Conservation (phyloP, 2,329 filamentous ascomycete species). For the Triangularia setosa region DNA sequence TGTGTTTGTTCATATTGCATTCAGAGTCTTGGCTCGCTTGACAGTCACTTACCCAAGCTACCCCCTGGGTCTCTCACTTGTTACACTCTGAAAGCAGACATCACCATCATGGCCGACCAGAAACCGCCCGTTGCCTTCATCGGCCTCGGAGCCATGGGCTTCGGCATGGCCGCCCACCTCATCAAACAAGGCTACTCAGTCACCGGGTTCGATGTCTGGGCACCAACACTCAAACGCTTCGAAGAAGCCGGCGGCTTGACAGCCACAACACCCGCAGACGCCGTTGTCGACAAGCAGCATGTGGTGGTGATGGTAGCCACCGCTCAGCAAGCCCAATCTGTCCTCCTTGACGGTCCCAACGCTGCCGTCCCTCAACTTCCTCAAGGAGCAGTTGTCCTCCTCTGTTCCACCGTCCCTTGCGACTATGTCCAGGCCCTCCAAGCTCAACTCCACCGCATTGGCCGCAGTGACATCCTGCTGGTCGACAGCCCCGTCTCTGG, state of each 20-base stretch:
- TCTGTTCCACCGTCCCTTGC: slow-evolving; percentile 69
- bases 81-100: background rate
- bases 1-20: background rate
- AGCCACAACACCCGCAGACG: slow-evolving; percentile 56
- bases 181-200: slow-evolving; percentile 63
- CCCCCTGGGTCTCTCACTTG: background rate
- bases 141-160: slow-evolving; percentile 77
- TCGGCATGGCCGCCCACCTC: slow-evolving; percentile 75
- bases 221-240: slow-evolving; percentile 63
- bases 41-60: background rate
- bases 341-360: slow-evolving; percentile 57
- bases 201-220: slow-evolving; percentile 68
- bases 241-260: slow-evolving; percentile 56
- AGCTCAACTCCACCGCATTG: slow-evolving; percentile 49
- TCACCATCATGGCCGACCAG: slow-evolving; percentile 27
- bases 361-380: slow-evolving; percentile 50
- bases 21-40: background rate
- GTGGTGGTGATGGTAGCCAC: slow-evolving; percentile 76
- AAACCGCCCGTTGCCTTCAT: slow-evolving; percentile 58
- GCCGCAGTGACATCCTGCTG: slow-evolving; percentile 60
- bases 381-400: slow-evolving; percentile 55
- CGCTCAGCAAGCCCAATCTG: slow-evolving; percentile 61
- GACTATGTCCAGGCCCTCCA: slow-evolving; percentile 60
- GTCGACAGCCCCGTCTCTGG: slow-evolving; percentile 72
- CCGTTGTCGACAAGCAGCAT: slow-evolving; percentile 55